Evolutionary conservation across 2,329 filamentous ascomycete genomes (phyloP), one percentile per base, ranked within the genome.

Genomic region (Trichoderma brevicompactum): DNA sequence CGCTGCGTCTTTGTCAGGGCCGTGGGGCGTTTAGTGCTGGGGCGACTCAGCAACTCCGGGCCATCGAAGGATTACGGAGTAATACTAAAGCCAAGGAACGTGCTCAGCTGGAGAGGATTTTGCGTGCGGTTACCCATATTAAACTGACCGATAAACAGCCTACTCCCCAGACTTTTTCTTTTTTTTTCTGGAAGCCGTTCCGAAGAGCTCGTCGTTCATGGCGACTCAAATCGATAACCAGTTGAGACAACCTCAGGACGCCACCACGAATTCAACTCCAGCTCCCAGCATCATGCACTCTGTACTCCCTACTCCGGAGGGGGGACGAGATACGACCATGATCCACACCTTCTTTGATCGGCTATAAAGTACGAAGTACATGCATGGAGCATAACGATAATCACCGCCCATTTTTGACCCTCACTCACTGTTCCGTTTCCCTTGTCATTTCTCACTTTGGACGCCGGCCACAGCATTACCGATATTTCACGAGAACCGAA

Each of bases 41-140:
- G 38, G 38, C 46, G 58, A 61, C 23, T 61, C 58, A 61, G 58
- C 58, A 61, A 50, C 19, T 52, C 36, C 58, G 58, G 58, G 49
- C n/a, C 19, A 48, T 40, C 40, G 2, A 15, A 56, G 53, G 5
- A 9, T 58, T 48, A 46, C 55, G 28, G 38, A 43, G 53, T 13
- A 19, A 19, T n/a, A 15, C 34, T 34, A 17, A 23, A n/a, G 9
- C 12, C 19, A 41, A 56, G 53, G 53, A 10, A 32, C 38, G 40
- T 32, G 53, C 53, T 50, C 44, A 50, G 56, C 44, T 50, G 36
- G 34, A 32, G 44, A 48, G 43, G 15, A n/a, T 50, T 61, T 43
- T 49, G 13, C 19, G 41, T 40, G 56, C 34, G 7, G 17, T n/a
- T 49, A 23, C 43, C 56, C 56, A 60, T 48, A 15, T 19, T 36